phyloP scores from a whole-genome alignment of 805 yeast genomes.

The Pichia membranifaciens region DNA sequence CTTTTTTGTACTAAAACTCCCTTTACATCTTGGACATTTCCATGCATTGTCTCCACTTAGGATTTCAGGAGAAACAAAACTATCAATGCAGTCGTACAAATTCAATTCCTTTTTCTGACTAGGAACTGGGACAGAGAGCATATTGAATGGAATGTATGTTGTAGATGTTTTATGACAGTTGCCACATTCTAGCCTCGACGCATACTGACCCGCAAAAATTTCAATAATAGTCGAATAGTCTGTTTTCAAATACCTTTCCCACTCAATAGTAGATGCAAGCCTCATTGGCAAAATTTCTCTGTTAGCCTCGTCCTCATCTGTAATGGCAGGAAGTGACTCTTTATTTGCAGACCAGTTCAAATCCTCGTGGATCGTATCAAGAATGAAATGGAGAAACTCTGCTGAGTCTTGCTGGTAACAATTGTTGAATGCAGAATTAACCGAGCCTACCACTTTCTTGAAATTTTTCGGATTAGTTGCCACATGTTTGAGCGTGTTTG shows the following conservation, averaged over 20 bases:
- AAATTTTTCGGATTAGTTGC: constrained; percentile 32
- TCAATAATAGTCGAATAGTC: constrained; percentile 79
- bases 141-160: constrained; percentile 77
- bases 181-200: constrained; percentile 70
- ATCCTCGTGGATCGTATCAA: constrained; percentile 81
- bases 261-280: constrained; percentile 79
- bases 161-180: constrained; percentile 75
- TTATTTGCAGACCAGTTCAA: constrained; percentile 61
- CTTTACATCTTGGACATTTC: constrained; percentile 74
- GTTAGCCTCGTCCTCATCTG: constrained; percentile 54
- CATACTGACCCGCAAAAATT: constrained; percentile 82
- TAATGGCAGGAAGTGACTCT: constrained; percentile 51
- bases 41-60: constrained; percentile 77
- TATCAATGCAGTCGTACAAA: constrained; percentile 64
- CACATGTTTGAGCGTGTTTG: constrained; percentile 26
- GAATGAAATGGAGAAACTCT: constrained; percentile 68
- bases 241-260: constrained; percentile 80
- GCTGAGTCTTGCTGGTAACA: constrained; percentile 80
- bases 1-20: constrained; percentile 59
- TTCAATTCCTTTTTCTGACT: constrained; percentile 24
- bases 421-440: constrained; percentile 60
- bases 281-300: constrained; percentile 72
- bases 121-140: constrained; percentile 77
- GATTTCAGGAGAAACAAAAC: constrained; percentile 68
- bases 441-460: constrained; percentile 59